phyloP scores from a whole-genome alignment of 306 rosid genomes.

The Alnus glutinosa region DNA sequence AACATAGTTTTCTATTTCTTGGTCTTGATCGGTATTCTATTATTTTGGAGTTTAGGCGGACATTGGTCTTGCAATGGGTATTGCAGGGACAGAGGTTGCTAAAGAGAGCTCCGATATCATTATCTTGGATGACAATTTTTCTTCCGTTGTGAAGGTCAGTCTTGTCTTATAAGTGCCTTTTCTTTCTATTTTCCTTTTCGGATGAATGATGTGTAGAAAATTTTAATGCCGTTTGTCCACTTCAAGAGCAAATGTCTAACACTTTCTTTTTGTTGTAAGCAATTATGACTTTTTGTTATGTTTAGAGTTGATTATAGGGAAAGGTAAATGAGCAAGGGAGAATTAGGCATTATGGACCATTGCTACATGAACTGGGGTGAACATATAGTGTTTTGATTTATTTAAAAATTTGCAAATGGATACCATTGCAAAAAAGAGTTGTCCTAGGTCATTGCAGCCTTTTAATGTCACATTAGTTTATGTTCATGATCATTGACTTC shows the following conservation, averaged over 20 bases:
- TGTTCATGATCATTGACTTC: background rate
- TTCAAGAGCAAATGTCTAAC: too few relatives aligned
- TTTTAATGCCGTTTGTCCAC: too few relatives aligned
- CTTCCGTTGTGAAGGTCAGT: conserved; percentile 84
- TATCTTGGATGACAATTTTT: conserved; percentile 90
- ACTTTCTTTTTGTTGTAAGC: too few relatives aligned
- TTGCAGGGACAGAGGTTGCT: conserved; percentile 88
- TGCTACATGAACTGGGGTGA: background rate
- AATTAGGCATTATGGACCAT: background rate
- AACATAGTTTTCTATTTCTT: background rate
- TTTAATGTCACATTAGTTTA: background rate
- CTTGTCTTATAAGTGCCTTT: background rate
- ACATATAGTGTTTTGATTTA: background rate
- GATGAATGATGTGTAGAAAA: too few relatives aligned
- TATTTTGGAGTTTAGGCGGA: conserved; percentile 61
- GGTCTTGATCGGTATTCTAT: conserved; percentile 14
- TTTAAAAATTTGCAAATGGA: background rate
- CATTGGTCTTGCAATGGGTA: conserved; percentile 94
- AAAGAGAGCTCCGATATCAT: conserved; percentile 92
- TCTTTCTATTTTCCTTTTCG: too few relatives aligned
- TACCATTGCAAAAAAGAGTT: background rate
- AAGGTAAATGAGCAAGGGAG: background rate
- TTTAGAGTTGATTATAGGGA: background rate
- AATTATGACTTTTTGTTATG: too few relatives aligned
- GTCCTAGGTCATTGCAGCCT: background rate